phyloP scores from a whole-genome alignment of 2,329 filamentous ascomycete species.

The Exophiala mesophila region DNA sequence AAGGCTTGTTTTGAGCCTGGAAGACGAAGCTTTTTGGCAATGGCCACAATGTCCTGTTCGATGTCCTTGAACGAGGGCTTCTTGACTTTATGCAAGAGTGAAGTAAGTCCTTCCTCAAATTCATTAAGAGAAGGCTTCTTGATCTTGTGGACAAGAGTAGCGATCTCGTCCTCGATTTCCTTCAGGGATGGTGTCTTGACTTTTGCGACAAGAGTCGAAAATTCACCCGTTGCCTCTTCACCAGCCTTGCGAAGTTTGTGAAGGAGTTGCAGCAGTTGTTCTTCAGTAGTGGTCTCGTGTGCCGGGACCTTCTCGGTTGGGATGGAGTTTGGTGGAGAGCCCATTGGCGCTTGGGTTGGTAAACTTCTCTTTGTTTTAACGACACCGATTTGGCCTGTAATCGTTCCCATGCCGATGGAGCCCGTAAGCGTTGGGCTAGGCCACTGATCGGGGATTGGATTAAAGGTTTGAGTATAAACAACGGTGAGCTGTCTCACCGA shows the following conservation, averaged over 20 bases:
- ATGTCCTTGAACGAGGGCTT: not conserved
- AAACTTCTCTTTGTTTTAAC: conserved; percentile 22
- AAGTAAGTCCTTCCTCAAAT: not conserved
- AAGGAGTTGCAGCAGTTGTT: not conserved
- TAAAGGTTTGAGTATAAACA: conserved; percentile 29
- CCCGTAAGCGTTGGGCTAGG: conserved; percentile 26
- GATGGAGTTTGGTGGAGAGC: not conserved
- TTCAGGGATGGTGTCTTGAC: not conserved
- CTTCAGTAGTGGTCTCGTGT: not conserved
- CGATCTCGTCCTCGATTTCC: not conserved
- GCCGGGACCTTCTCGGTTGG: not conserved
- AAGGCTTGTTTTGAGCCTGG: not conserved
- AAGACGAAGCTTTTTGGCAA: not conserved
- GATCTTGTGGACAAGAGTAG: not conserved
- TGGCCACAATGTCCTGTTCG: not conserved
- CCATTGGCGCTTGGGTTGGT: conserved; percentile 17
- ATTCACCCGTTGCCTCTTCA: not conserved
- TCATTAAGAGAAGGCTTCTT: not conserved
- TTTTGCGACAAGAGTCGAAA: not conserved
- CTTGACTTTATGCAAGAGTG: not conserved
- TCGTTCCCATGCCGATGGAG: conserved; percentile 32
- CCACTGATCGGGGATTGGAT: conserved; percentile 31
- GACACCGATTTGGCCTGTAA: conserved; percentile 21
- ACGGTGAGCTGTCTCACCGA: conserved; percentile 18
- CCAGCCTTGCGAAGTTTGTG: not conserved